Conservation (phyloP, 108 stramenopile species). For the Pseudonitzschia multiseries region DNA sequence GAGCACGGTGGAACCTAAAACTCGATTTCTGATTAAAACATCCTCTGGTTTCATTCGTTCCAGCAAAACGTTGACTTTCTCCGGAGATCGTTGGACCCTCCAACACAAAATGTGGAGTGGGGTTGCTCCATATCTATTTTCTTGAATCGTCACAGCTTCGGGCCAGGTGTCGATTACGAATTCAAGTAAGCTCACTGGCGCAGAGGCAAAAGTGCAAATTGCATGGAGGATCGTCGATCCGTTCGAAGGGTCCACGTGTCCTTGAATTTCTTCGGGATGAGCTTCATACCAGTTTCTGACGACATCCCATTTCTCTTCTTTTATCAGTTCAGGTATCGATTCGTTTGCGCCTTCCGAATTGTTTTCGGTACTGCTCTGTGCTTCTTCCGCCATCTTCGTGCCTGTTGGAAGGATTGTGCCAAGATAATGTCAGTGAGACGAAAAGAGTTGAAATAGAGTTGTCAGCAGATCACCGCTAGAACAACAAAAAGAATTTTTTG, state of each 20-base stretch:
- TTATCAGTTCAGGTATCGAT: slow-evolving; percentile 21
- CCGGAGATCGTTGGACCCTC: slow-evolving; percentile 19
- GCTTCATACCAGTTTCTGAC: slow-evolving; percentile 14
- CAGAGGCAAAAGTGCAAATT: slow-evolving; percentile 17
- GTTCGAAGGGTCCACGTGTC: slow-evolving; percentile 20
- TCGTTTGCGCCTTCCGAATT: neutral
- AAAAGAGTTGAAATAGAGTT: too few species aligned
- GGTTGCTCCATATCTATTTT: slow-evolving; percentile 33
- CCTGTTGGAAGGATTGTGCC: neutral
- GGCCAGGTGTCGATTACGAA: slow-evolving; percentile 26
- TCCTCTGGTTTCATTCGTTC: slow-evolving; percentile 32
- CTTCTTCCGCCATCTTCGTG: neutral
- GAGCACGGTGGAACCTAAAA: slow-evolving; percentile 43
- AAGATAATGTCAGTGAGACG: too few species aligned
- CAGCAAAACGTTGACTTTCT: slow-evolving; percentile 30
- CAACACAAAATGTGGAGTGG: slow-evolving; percentile 43
- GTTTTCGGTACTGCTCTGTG: neutral
- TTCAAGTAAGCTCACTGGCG: slow-evolving; percentile 31
- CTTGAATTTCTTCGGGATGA: slow-evolving; percentile 23
- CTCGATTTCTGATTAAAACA: slow-evolving; percentile 32
- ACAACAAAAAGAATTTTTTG: too few species aligned
- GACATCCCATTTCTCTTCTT: slow-evolving; percentile 33
- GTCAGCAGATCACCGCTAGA: too few species aligned
- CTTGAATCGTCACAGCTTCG: slow-evolving; percentile 34
- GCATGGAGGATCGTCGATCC: slow-evolving; percentile 40